Evolutionary conservation across 2,329 filamentous ascomycete genomes (phyloP), one percentile per base, ranked within the genome.

Genomic region (Aspergillus sp.): DNA sequence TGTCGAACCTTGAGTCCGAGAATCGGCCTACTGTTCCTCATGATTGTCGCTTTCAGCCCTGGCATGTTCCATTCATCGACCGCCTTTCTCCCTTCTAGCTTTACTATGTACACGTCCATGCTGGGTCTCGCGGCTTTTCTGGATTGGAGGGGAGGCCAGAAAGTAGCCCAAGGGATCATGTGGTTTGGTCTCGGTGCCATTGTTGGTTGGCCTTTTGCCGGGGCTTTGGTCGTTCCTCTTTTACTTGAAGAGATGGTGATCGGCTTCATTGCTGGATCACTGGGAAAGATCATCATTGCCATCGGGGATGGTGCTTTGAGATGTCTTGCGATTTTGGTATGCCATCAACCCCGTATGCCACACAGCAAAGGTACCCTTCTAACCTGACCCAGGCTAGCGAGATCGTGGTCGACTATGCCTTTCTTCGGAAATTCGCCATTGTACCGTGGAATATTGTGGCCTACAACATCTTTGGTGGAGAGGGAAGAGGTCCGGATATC

Each of bases 41-140:
- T 93, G 56, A 84, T 88, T 41, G 86, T 88, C 54, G 76, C 90
- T 46, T 85, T 87, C 53, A 95, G 88, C 56, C 89, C 94, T 0
- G 94, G 94, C 41, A 95, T 96, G 81, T 97, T 96, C 68, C 91
- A 97, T 71, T 88, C 94, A 4, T 91, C 90, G 52, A 82, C 88
- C 1, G 86, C 93, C 5, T 97, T 89, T 66, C 78, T 99, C 4
- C 94, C 94, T 0, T 96, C 92, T 7, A 96, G 88, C 71, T 99
- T 99, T 67, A 88, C 94, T 66, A 99, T 99, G 94, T 97, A 95
- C 70, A 89, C 86, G 54, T 86, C 85, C 13, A 94, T 94, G 81
- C 78, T 97, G 6, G 94, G 92, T 10, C 84, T 91, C 50, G 83
- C 91, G 1, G 85, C 90, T 0, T 99, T 97, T 71, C 88, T 99